These are phyloP conservation scores for Myriangium duriaei DNA, from an alignment of 2,329 filamentous ascomycete genomes.

Conservation along the genomic window DNA sequence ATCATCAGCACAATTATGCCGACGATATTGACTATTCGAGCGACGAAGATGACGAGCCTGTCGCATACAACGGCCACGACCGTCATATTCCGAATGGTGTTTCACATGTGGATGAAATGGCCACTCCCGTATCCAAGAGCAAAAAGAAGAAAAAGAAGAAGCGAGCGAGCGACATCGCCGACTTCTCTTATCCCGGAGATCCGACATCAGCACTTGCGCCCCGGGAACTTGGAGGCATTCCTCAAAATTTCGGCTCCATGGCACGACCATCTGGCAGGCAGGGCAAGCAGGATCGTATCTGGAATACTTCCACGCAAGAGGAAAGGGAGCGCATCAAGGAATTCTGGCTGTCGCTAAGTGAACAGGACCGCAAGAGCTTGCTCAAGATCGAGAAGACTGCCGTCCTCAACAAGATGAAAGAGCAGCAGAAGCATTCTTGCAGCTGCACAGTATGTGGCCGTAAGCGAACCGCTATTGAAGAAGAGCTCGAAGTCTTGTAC, in stretches of 20 bases:
- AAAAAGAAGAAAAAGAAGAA: constrained; percentile 14
- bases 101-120: constrained; percentile 16
- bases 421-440: constrained; percentile 98
- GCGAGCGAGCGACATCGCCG: neutral
- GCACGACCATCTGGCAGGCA: constrained; percentile 26
- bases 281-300: constrained; percentile 64
- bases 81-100: constrained; percentile 12
- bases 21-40: constrained; percentile 28
- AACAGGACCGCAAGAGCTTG: constrained; percentile 86
- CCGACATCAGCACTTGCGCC: constrained; percentile 4
- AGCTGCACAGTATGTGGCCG: constrained; percentile 94
- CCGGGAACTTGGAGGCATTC: too few relatives aligned
- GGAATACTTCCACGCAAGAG: constrained; percentile 90
- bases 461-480: constrained; percentile 93
- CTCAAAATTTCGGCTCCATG: too few relatives aligned
- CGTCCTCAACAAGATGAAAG: constrained; percentile 98
- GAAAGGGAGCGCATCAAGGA: constrained; percentile 96
- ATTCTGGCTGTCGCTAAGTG: constrained; percentile 90
- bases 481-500: constrained; percentile 93
- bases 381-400: constrained; percentile 99
- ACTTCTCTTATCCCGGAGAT: constrained; percentile 1
- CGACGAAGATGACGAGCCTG: constrained; percentile 16
- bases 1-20: constrained; percentile 30
- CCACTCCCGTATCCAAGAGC: constrained; percentile 8
- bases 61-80: constrained; percentile 6